phyloP scores from a whole-genome alignment of 305 asterid genomes.

The Fraxinus latifolia region DNA sequence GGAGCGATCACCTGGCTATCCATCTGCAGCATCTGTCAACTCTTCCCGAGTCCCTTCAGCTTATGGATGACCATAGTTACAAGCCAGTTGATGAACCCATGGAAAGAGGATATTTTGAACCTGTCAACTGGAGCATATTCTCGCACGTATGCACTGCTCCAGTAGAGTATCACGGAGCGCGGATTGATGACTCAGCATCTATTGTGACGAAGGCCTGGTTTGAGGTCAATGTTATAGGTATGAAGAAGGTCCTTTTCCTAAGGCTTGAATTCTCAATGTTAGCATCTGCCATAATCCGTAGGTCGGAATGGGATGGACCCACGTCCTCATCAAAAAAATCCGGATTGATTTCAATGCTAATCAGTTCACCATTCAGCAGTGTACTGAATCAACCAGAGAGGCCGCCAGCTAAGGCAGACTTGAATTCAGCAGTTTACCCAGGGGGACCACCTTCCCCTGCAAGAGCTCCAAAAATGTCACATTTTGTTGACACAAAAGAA shows the following conservation, averaged over 20 bases:
- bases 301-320: conserved; percentile 91
- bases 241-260: conserved; percentile 81
- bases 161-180: conserved; percentile 63
- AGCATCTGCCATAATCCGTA: conserved; percentile 59
- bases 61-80: conserved; percentile 53
- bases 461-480: conserved; percentile 70
- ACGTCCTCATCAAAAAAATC: conserved; percentile 57
- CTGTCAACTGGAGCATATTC: conserved; percentile 93
- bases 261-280: conserved; percentile 86
- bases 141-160: conserved; percentile 93
- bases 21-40: conserved; percentile 79
- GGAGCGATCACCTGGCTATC: conserved; percentile 77
- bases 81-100: conserved; percentile 60
- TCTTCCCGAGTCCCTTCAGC: conserved; percentile 55
- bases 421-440: conserved; percentile 84
- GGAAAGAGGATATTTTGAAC: conserved; percentile 63
- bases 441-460: conserved; percentile 86
- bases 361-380: conserved; percentile 63
- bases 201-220: conserved; percentile 83
- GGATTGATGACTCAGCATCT: conserved; percentile 71
- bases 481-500: conserved; percentile 73
- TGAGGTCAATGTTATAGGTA: conserved; percentile 70
- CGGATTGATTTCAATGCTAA: conserved; percentile 70
- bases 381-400: conserved; percentile 47
- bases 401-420: conserved; percentile 49